Conservation (phyloP, 2,329 filamentous ascomycete genomes). For the Alternaria conjuncta region DNA sequence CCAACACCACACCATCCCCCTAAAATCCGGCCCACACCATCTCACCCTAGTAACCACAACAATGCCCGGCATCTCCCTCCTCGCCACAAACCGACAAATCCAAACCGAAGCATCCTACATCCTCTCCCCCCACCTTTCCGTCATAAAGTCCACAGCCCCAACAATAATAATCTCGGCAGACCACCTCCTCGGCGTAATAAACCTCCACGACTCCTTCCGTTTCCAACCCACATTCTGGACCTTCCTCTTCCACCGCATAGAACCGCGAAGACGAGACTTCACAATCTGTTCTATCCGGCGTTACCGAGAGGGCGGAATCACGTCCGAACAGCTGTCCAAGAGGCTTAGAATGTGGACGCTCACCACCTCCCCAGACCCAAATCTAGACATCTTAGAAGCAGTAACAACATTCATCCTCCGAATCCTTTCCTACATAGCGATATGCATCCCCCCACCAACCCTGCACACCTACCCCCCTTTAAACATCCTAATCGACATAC, state of each 20-base stretch:
- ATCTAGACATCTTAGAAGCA: background rate
- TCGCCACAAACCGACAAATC: conserved; percentile 4
- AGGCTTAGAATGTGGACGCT: background rate
- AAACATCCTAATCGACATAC: background rate
- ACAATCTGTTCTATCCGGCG: background rate
- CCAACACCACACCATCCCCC: background rate
- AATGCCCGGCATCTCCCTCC: conserved; percentile 2
- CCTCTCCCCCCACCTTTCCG: background rate
- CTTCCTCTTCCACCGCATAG: background rate
- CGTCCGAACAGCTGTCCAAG: background rate
- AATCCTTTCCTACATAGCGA: background rate
- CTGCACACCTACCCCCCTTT: background rate
- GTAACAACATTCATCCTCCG: conserved; percentile 5
- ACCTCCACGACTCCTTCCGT: background rate
- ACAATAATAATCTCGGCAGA: background rate
- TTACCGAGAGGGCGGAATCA: background rate
- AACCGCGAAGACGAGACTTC: background rate
- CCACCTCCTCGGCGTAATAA: background rate
- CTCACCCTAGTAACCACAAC: conserved; percentile 5
- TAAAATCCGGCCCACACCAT: background rate
- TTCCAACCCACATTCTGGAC: background rate
- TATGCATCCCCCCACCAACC: background rate
- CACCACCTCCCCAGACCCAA: background rate
- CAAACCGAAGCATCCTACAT: conserved; percentile 4
- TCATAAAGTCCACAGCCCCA: background rate